Evolutionary conservation across 192 early-diverging fungal species (phyloP).

Genomic region (Coemansia sp.): DNA sequence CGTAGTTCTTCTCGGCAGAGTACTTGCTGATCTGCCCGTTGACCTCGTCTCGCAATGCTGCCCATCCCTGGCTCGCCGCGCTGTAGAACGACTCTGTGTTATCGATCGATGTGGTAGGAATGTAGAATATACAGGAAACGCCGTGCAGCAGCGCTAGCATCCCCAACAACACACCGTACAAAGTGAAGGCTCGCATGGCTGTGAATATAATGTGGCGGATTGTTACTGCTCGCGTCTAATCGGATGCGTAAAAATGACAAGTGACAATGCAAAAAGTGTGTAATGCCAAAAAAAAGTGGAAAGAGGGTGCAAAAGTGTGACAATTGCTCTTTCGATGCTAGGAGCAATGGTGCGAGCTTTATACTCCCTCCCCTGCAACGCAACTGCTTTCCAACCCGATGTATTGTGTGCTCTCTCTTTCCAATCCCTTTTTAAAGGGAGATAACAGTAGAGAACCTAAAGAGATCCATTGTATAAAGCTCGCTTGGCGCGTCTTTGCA

Average conservation of each 20-base stretch:
- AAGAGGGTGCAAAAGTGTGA: neutral
- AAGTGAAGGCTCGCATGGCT: neutral
- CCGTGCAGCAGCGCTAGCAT: conserved; percentile 2
- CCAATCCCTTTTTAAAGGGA: neutral
- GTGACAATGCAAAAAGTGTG: neutral
- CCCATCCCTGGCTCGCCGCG: conserved; percentile 20
- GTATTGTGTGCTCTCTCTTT: neutral
- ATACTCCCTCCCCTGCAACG: neutral
- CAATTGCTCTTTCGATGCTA: neutral
- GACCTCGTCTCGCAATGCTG: conserved; percentile 5
- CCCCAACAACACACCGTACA: neutral
- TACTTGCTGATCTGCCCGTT: conserved; percentile 7
- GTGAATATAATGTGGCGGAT: too few species aligned
- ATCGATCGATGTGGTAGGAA: conserved; percentile 28
- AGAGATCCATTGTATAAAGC: neutral
- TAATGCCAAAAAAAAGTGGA: neutral
- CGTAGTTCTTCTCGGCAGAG: conserved; percentile 11
- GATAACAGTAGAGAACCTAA: neutral
- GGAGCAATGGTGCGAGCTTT: neutral
- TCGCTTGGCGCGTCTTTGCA: neutral
- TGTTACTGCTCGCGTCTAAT: neutral
- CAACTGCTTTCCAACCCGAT: neutral
- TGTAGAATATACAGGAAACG: conserved; percentile 9
- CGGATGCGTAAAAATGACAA: neutral
- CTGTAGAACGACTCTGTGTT: conserved; percentile 24